Evolutionary conservation across 2,329 filamentous ascomycete genomes (phyloP).

Genomic region (Macroventuria anomochaeta): DNA sequence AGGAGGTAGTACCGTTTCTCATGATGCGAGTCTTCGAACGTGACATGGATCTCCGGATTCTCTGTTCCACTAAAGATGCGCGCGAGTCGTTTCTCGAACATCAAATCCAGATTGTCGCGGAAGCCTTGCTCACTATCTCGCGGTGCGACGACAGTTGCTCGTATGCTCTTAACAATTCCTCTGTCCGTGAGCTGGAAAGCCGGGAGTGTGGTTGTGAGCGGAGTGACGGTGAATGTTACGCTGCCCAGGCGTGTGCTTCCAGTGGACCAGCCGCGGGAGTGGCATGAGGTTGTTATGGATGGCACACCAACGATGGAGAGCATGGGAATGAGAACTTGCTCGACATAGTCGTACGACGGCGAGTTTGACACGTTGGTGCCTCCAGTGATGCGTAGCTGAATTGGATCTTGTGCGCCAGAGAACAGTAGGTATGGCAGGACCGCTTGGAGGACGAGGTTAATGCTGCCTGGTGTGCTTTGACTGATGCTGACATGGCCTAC

Average conservation of each 20-base stretch:
- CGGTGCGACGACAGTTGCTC: conserved; percentile 51
- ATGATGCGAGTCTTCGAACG: conserved; percentile 53
- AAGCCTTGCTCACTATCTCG: conserved; percentile 39
- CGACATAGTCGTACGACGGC: conserved; percentile 63
- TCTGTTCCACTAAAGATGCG: conserved; percentile 26
- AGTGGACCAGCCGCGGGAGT: conserved; percentile 61
- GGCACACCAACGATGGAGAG: conserved; percentile 60
- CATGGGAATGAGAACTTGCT: conserved; percentile 62
- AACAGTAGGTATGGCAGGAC: conserved; percentile 65
- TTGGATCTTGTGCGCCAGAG: conserved; percentile 20
- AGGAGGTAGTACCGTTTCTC: conserved; percentile 60
- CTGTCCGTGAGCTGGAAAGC: conserved; percentile 46
- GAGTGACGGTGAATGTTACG: conserved; percentile 58
- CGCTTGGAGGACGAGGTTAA: conserved; percentile 65
- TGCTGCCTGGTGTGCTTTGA: conserved; percentile 56
- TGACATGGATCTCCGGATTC: conserved; percentile 22
- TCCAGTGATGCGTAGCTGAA: conserved; percentile 58
- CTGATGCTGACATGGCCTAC: conserved; percentile 44
- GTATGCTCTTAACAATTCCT: conserved; percentile 37
- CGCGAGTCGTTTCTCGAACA: conserved; percentile 27
- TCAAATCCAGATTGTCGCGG: conserved; percentile 31
- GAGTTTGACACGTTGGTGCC: conserved; percentile 65
- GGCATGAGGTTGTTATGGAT: conserved; percentile 50
- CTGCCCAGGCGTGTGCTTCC: conserved; percentile 56
- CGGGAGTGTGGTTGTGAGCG: conserved; percentile 44